Conservation (phyloP, 768 basidiomycete genomes). For the Rhizopogon salebrosus region DNA sequence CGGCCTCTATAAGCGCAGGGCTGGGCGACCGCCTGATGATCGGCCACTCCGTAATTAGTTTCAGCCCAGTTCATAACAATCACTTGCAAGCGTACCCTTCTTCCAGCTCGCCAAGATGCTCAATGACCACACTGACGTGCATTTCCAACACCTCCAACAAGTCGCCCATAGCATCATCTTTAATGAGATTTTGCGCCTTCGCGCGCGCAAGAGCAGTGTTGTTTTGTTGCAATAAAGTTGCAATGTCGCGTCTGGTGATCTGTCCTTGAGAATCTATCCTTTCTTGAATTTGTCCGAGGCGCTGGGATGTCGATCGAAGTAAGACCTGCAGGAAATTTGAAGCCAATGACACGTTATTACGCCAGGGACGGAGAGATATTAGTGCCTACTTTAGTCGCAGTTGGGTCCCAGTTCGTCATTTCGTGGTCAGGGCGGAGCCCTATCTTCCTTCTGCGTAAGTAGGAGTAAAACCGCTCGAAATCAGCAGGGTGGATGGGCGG, state of each 20-base stretch:
- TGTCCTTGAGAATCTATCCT: slow-evolving; percentile 60
- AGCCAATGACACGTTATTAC: neutral
- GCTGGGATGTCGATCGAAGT: slow-evolving; percentile 57
- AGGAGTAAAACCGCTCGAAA: neutral
- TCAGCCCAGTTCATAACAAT: neutral
- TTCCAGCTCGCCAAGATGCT: slow-evolving; percentile 55
- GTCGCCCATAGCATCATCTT: slow-evolving; percentile 57
- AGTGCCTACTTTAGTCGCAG: slow-evolving; percentile 24
- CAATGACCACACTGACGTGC: slow-evolving; percentile 57
- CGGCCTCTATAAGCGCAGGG: slow-evolving; percentile 57
- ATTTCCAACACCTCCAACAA: slow-evolving; percentile 63
- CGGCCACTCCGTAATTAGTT: slow-evolving; percentile 2
- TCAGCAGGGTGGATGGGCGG: neutral
- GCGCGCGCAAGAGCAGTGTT: slow-evolving; percentile 60
- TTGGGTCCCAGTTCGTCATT: slow-evolving; percentile 27
- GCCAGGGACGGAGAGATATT: neutral
- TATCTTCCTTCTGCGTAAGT: too few species aligned
- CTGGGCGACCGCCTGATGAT: slow-evolving; percentile 36
- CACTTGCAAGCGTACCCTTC: slow-evolving; percentile 30
- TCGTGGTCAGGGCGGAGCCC: neutral
- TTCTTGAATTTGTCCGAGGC: slow-evolving; percentile 65
- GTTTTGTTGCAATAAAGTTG: slow-evolving; percentile 56
- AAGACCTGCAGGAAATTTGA: slow-evolving; percentile 39
- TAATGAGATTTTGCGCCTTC: slow-evolving; percentile 65
- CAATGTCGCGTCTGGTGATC: slow-evolving; percentile 63